Percentiles rank a stretch among this genome's conserved stretches.
These are phyloP conservation scores for Colletotrichum neosansevieriae DNA, from an alignment of 2,329 filamentous ascomycete genomes.

Conservation along the genomic window DNA sequence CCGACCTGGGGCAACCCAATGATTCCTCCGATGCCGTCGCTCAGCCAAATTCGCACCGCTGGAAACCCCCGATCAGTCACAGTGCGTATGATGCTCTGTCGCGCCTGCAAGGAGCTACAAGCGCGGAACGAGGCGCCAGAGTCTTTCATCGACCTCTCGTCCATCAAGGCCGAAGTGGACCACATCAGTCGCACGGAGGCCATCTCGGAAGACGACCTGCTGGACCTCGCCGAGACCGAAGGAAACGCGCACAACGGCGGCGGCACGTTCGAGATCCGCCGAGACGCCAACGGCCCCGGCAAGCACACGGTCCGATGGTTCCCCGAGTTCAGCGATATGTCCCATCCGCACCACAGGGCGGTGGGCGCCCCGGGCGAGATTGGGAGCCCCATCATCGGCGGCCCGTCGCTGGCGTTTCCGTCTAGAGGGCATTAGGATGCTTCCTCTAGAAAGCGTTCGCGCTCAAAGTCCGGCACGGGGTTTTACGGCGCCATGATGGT, in stretches of 20 bases:
- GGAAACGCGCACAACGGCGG: constrained; percentile 89
- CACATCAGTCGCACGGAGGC: constrained; percentile 41
- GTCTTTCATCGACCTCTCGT: constrained; percentile 77
- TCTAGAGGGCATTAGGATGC: constrained; percentile 37
- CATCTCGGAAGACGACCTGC: constrained; percentile 74
- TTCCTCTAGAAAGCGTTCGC: constrained; percentile 6
- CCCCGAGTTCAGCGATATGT: constrained; percentile 59
- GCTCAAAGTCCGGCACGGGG: background rate
- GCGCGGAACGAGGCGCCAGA: constrained; percentile 59
- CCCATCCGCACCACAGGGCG: constrained; percentile 55
- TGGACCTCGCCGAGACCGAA: constrained; percentile 90
- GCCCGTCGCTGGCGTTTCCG: constrained; percentile 48
- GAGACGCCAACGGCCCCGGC: constrained; percentile 56
- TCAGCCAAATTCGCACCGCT: constrained; percentile 25
- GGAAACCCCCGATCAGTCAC: constrained; percentile 57
- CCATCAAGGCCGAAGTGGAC: constrained; percentile 71
- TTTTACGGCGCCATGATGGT: too few species aligned
- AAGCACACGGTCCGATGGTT: constrained; percentile 66
- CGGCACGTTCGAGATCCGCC: constrained; percentile 82
- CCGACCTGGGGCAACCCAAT: constrained; percentile 50
- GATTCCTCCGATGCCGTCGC: constrained; percentile 29
- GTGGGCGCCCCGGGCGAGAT: constrained; percentile 75
- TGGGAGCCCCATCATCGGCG: constrained; percentile 71
- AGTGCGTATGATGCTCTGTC: constrained; percentile 80
- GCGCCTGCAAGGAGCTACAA: constrained; percentile 77